phyloP scores from a whole-genome alignment of 2,329 filamentous ascomycete species.

The Akanthomyces uredinophilus region DNA sequence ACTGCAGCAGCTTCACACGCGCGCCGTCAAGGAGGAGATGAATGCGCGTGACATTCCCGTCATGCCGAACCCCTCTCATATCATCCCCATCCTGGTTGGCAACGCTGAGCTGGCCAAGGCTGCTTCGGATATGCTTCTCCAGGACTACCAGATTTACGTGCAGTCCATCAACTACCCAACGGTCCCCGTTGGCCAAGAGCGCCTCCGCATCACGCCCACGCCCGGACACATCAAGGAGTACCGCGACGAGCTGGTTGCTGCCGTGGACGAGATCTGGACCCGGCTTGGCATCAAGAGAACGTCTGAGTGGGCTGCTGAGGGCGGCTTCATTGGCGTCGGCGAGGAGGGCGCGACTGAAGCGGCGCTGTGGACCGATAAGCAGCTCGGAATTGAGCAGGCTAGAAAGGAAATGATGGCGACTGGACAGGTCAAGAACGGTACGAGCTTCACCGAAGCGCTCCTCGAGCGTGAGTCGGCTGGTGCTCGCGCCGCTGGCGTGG shows the following conservation, averaged over 20 bases:
- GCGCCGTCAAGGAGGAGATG: constrained; percentile 84
- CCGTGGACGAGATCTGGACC: constrained; percentile 82
- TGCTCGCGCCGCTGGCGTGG: constrained; percentile 23
- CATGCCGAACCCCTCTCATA: constrained; percentile 96
- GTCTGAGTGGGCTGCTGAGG: constrained; percentile 82
- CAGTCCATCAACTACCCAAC: constrained; percentile 99
- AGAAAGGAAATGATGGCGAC: constrained; percentile 55
- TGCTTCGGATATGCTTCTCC: constrained; percentile 85
- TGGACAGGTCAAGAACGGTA: constrained; percentile 27
- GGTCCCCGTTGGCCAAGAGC: constrained; percentile 95
- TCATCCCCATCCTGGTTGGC: constrained; percentile 88
- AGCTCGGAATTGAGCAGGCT: constrained; percentile 71
- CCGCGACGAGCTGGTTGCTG: constrained; percentile 78
- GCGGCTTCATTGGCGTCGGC: constrained; percentile 92
- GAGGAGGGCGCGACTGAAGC: constrained; percentile 56
- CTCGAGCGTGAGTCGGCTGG: constrained; percentile 49
- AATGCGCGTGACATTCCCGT: constrained; percentile 81
- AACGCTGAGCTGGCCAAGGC: constrained; percentile 89
- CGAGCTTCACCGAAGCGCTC: constrained; percentile 51
- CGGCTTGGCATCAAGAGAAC: constrained; percentile 88
- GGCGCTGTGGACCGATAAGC: constrained; percentile 88
- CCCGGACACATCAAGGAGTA: constrained; percentile 83
- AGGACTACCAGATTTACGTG: constrained; percentile 90
- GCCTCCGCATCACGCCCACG: constrained; percentile 91
- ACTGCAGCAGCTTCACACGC: constrained; percentile 93